These are phyloP conservation scores for Suillus hirtellus DNA, from an alignment of 768 basidiomycete species.

Conservation along the genomic window DNA sequence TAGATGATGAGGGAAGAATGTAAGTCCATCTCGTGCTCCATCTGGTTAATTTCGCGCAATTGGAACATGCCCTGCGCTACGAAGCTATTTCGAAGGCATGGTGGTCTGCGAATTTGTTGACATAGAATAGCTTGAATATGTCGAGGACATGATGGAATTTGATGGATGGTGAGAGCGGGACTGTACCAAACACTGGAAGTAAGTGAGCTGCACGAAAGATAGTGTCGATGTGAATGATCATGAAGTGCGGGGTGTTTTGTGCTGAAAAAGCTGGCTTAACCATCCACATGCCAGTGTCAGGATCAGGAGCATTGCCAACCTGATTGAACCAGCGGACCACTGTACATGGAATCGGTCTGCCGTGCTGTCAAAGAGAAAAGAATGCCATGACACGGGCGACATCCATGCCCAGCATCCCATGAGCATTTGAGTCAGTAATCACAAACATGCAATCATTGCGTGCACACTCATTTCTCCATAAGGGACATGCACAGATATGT, in stretches of 20 bases:
- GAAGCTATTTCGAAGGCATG: too few relatives aligned
- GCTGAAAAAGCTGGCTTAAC: constrained; percentile 17
- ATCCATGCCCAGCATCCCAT: constrained; percentile 26
- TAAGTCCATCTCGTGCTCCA: too few relatives aligned
- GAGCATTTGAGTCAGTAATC: constrained; percentile 10
- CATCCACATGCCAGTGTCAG: constrained; percentile 29
- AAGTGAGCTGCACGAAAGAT: constrained; percentile 22
- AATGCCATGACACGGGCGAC: constrained; percentile 24
- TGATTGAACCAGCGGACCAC: constrained; percentile 29
- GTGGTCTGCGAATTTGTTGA: too few relatives aligned
- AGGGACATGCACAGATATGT: constrained; percentile 26
- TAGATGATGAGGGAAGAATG: too few relatives aligned
- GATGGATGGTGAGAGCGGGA: constrained; percentile 6
- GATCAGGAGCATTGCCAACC: constrained; percentile 17
- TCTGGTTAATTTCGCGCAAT: too few relatives aligned
- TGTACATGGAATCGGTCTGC: constrained; percentile 25
- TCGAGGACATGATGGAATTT: too few relatives aligned
- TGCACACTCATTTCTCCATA: constrained; percentile 27
- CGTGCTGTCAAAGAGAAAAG: constrained; percentile 22
- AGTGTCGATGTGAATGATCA: constrained; percentile 20
- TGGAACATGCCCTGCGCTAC: too few relatives aligned
- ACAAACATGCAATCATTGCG: constrained; percentile 33
- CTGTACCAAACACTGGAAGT: constrained; percentile 20
- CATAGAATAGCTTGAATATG: too few relatives aligned
- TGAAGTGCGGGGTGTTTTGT: constrained; percentile 13